Evolutionary conservation across 441 rosid species (phyloP).

Genomic region (Populus hybrid): DNA sequence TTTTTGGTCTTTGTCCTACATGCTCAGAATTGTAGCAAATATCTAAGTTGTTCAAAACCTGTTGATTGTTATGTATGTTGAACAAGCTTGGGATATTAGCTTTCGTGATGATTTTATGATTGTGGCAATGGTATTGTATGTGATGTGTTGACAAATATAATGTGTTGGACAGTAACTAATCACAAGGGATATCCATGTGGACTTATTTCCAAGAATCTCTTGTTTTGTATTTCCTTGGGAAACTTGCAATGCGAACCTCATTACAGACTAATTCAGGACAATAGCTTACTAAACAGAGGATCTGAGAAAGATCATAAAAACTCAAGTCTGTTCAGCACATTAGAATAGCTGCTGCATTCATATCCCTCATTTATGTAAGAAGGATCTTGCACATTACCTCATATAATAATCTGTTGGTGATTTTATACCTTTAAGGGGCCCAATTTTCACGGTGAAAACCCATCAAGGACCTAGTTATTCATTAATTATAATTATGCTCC

Average conservation of each 20-base stretch:
- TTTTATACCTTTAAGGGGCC: neutral
- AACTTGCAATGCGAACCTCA: neutral
- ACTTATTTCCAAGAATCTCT: neutral
- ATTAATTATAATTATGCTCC: slow-evolving; percentile 6
- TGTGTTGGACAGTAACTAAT: neutral
- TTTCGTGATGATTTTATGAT: too few species aligned
- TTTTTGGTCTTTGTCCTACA: neutral
- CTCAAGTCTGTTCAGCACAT: neutral
- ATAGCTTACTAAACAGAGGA: neutral
- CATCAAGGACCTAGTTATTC: neutral
- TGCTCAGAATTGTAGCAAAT: neutral
- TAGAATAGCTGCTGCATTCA: neutral
- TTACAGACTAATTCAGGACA: neutral
- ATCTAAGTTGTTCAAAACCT: too few species aligned
- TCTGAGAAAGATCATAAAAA: neutral
- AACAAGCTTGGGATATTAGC: too few species aligned
- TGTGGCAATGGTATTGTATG: too few species aligned
- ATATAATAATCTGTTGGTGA: neutral
- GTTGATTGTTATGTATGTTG: too few species aligned
- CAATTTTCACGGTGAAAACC: neutral
- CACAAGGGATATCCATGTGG: neutral
- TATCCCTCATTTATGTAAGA: neutral
- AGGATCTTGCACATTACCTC: neutral
- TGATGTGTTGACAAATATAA: neutral
- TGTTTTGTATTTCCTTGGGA: neutral